Evolutionary conservation across 1,139 yeast species (phyloP), one percentile per base, ranked within the genome.

Genomic region (Hansenula lynferdii): DNA sequence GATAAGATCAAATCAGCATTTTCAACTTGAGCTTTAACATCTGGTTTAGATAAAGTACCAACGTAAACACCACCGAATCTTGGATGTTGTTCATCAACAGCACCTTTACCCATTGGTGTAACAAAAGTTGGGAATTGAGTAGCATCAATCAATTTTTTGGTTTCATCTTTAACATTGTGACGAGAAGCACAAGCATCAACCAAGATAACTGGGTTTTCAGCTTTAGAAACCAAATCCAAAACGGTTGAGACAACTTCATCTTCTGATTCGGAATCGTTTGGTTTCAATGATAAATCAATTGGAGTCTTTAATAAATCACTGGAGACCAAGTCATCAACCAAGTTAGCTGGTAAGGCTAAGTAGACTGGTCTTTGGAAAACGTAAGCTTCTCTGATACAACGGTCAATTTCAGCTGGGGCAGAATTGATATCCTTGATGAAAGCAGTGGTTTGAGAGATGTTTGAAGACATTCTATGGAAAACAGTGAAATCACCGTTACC

Each of bases 91-190:
- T 86, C 96, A 64, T 83, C 80, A 56, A 85, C 76, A 30, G 77
- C 73, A 47, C 89, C 84, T 66, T 85, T 85, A 64, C 95, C 95
- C 95, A 86, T 85, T 49, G 96, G 95, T 38, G 95, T 85, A 40
- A 84, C 84, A 65, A 77, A 85, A 26, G 83, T 85, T 28, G 95
- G 94, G 77, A 80, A 85, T 59, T 83, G 80, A 35, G 95, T 84
- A 38, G 67, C 56, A 50, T 78, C 76, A 40, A 84, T 83, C 57
- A 86, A 72, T 50, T 69, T 62, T 47, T 64, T 67, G 43, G 85
- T 81, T 63, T 82, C 87, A 26, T 61, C 65, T 55, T 71, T 72
- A 54, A 80, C 83, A 49, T 71, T 71, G 62, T 85, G 95, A 67
- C 95, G 76, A 38, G 82, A 68, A 44, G 90, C 87, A 71, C 95